A percentile compares a stretch with the other conserved stretches of the same genome.
These are phyloP conservation scores for Penicillium angulare DNA, from an alignment of 495 filamentous ascomycete genomes.

Conservation along the genomic window DNA sequence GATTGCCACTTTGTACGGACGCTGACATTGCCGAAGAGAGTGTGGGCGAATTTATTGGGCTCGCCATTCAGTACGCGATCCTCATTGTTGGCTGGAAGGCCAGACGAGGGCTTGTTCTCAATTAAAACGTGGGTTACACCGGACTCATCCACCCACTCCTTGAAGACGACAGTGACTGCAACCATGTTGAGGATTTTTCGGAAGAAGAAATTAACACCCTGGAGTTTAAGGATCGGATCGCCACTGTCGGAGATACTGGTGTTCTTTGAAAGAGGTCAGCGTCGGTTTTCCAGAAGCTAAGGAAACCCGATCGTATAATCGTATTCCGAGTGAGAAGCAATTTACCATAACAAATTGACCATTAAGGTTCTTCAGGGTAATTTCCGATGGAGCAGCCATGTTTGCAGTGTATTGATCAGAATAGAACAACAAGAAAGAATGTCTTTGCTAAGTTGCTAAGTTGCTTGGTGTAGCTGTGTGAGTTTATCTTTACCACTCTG, in stretches of 20 bases:
- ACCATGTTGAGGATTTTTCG: background rate
- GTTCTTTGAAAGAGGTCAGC: background rate
- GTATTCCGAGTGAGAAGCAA: background rate
- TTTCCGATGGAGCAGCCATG: too few relatives aligned
- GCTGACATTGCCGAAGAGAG: background rate
- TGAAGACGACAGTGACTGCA: too few relatives aligned
- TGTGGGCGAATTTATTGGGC: background rate
- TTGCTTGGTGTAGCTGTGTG: too few relatives aligned
- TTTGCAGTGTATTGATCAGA: too few relatives aligned
- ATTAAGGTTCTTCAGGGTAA: too few relatives aligned
- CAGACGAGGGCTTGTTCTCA: background rate
- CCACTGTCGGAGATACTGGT: background rate
- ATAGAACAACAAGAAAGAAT: too few relatives aligned
- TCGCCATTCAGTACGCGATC: background rate
- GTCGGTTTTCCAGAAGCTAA: background rate
- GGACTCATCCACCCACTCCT: background rate
- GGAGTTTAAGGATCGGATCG: background rate
- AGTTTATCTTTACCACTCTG: too few relatives aligned
- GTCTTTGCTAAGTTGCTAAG: too few relatives aligned
- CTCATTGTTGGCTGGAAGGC: background rate
- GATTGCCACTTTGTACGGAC: background rate
- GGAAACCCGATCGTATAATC: too few relatives aligned
- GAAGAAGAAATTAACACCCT: background rate
- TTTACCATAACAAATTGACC: too few relatives aligned
- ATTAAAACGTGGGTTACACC: background rate